Conservation (phyloP, 495 filamentous ascomycete species). For the Lepidopterella palustris region DNA sequence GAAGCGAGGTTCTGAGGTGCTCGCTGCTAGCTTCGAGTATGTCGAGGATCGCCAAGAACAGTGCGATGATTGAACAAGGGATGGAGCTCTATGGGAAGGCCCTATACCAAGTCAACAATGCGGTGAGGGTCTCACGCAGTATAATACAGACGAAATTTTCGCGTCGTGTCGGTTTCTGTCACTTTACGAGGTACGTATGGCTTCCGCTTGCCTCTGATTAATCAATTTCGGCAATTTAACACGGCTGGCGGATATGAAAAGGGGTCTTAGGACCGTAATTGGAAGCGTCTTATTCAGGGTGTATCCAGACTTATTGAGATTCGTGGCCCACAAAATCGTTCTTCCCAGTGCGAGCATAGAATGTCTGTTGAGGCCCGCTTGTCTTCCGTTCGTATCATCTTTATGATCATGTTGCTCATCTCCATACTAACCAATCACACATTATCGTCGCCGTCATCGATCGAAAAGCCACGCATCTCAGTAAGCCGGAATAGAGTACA, state of each 20-base stretch:
- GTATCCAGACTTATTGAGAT: constrained; percentile 4
- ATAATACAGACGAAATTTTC: constrained; percentile 3
- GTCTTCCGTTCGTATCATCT: constrained; percentile 5
- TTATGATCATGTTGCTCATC: background rate
- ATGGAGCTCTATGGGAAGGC: constrained; percentile 16
- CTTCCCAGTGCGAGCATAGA: background rate
- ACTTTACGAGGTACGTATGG: constrained; percentile 13
- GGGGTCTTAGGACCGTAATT: constrained; percentile 4
- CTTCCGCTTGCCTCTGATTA: background rate
- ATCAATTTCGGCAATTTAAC: constrained; percentile 8
- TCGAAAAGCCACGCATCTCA: constrained; percentile 10
- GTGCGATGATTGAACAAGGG: background rate
- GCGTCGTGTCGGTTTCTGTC: constrained; percentile 9
- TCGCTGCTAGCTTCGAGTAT: constrained; percentile 15
- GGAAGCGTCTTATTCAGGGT: constrained; percentile 14
- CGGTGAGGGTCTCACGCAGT: background rate
- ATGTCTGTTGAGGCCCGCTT: constrained; percentile 15
- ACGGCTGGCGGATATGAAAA: background rate
- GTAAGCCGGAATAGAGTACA: constrained; percentile 8
- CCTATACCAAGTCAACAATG: background rate
- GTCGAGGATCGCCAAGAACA: constrained; percentile 4
- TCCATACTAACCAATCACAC: background rate
- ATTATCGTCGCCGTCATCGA: constrained; percentile 4
- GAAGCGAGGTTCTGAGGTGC: constrained; percentile 5
- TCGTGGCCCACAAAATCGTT: background rate